Evolutionary conservation across 306 rosid genomes (phyloP), one percentile per base, ranked within the genome.

Genomic region (Carpinus viminea): DNA sequence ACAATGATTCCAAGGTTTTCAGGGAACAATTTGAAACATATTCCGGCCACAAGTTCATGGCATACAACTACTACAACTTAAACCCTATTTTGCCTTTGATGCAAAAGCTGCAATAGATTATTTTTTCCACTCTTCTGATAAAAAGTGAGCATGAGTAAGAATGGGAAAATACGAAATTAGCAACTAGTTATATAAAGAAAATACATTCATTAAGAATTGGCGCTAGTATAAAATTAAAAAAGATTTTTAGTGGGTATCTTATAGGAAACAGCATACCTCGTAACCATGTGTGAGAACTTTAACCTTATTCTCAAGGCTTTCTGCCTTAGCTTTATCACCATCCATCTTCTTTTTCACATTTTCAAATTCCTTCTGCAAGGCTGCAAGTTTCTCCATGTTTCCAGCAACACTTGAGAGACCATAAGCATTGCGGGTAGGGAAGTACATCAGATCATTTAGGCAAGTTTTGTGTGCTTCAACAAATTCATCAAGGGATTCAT

Each of bases 371-470:
- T 64, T 81, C 87, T 92, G 98, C 88, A 90, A 83, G 66, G 96
- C 98, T 8, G 93, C 94, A 76, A 94, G 85, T 84, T 94, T 94
- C 85, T 94, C 98, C 85, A 73, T 73, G 84, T 89, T 89, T 75
- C 96, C 97, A 70, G 98, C 98, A 74, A 94, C 92, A 54, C 97
- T 94, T 18, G 98, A 92, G 56, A 89, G 85, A 64, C 94, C 98
- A 83, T 86, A 94, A 15, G 97, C 97, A 81, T 82, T 86, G 48
- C 96, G 93, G 31, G 92, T 88, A 55, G 91, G 91, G 68, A 94
- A 92, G 85, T 86, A 94, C 89, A 89, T 94, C 77, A 94, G 94
- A 82, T 92, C 98, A 76, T 84, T 89, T 47, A 89, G 78, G 85
- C 97, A 92, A 56, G 93, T 90, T 61, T 87, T 84, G 83, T 94